Conservation (phyloP, 2,329 filamentous ascomycete species). For the Pseudocercospora eumusae region DNA sequence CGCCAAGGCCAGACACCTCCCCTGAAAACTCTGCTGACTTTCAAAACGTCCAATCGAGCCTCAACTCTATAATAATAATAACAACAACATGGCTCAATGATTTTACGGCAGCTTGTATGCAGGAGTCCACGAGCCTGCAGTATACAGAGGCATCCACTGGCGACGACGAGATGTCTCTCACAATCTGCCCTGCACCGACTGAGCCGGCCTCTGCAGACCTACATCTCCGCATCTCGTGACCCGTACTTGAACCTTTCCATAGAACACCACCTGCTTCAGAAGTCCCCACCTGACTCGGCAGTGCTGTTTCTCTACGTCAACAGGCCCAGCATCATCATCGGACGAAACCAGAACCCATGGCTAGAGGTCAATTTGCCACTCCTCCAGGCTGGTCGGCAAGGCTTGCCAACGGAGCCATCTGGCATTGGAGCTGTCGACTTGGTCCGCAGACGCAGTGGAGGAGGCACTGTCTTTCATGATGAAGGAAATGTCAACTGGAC, state of each 20-base stretch:
- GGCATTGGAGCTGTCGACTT: slow-evolving; percentile 56
- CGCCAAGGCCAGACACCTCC: slow-evolving; percentile 2
- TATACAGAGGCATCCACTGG: slow-evolving; percentile 17
- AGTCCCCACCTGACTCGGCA: slow-evolving; percentile 68
- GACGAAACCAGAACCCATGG: slow-evolving; percentile 98
- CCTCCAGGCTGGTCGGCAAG: slow-evolving; percentile 50
- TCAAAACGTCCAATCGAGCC: slow-evolving; percentile 20
- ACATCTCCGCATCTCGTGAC: slow-evolving; percentile 59
- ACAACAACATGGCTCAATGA: slow-evolving; percentile 35
- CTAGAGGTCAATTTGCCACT: slow-evolving; percentile 76
- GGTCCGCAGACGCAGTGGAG: slow-evolving; percentile 82
- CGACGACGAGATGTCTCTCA: slow-evolving; percentile 31
- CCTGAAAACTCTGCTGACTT: background rate
- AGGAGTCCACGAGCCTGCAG: slow-evolving; percentile 24
- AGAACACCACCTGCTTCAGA: slow-evolving; percentile 84
- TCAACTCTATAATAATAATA: no score
- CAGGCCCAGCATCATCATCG: slow-evolving; percentile 82
- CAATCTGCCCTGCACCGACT: slow-evolving; percentile 29
- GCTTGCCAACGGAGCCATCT: slow-evolving; percentile 41
- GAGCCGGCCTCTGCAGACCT: slow-evolving; percentile 45
- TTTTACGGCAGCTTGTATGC: slow-evolving; percentile 30
- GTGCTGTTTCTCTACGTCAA: slow-evolving; percentile 89
- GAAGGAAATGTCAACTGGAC: slow-evolving; percentile 91
- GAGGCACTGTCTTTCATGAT: slow-evolving; percentile 94
- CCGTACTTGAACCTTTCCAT: slow-evolving; percentile 91